Base-by-base conservation (phyloP, 2,329 filamentous ascomycete species). In the Fusarium piperis region DNA sequence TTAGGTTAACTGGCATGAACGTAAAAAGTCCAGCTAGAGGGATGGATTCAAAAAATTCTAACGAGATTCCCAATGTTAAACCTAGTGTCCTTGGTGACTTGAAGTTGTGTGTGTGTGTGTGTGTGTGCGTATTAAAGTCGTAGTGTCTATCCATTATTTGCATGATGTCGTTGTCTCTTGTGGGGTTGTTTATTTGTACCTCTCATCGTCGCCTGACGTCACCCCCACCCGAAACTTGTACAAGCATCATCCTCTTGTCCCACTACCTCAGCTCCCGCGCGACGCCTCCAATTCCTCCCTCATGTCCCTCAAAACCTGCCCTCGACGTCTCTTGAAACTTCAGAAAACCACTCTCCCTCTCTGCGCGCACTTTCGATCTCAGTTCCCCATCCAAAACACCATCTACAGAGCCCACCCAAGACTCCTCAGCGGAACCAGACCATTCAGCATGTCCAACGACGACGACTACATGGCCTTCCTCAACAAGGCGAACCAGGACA, bases 391-490 rank as follows among this genome's bases (percentile, higher is more conserved):
- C 11, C 52, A 12, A 48, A 59, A 16, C 38, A 53, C 30, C 26
- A 13, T 46, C 33, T 39, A n/a, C 30, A 64, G 28, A 70, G 28
- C 61, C 30, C 61, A 41, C 13, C 30, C 33, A 56, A 55, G 73
- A 72, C 44, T 48, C 58, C 68, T 79, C 38, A 73, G 71, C 46
- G 75, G 61, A 41, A 73, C 74, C 26, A 56, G 41, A 59, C 13
- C 65, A 35, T 61, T 73, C 20, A 85, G 63, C 16, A 94, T 93
- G 92, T 89, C 90, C 9, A 91, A 90, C 60, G 94, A 97, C 85
- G 90, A 93, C 68, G 92, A 93, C 69, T 98, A 97, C 85, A 89
- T 91, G 82, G 86, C 92, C 66, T 97, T 98, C 79, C 86, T 98
- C 64, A 88, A 96, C 79, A 96, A 96, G 84, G 94, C 94, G 60